phyloP scores from a whole-genome alignment of 495 filamentous ascomycete species.

The Penicillium canescens region DNA sequence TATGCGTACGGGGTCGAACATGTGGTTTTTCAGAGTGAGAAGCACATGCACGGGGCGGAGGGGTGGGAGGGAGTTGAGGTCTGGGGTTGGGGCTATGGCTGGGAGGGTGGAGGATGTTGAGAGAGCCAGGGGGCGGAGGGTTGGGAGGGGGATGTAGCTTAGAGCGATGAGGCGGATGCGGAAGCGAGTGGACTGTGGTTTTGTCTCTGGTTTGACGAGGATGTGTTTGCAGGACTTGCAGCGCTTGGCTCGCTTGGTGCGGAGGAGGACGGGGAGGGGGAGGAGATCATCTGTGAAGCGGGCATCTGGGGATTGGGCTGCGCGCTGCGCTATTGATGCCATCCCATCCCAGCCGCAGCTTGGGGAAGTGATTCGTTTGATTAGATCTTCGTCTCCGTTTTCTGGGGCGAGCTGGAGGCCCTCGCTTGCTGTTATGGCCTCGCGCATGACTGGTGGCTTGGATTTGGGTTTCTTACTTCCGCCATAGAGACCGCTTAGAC shows the following conservation, averaged over 20 bases:
- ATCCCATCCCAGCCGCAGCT: slow-evolving; percentile 56
- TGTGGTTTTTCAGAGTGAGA: slow-evolving; percentile 86
- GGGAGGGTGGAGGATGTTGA: slow-evolving; percentile 22
- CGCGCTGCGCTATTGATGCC: slow-evolving; percentile 52
- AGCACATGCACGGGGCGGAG: slow-evolving; percentile 76
- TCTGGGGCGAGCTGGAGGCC: slow-evolving; percentile 60
- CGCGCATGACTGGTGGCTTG: slow-evolving; percentile 72
- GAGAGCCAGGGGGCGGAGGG: slow-evolving; percentile 63
- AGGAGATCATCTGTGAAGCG: slow-evolving; percentile 68
- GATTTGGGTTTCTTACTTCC: slow-evolving; percentile 66
- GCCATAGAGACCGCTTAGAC: slow-evolving; percentile 43
- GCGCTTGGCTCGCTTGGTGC: slow-evolving; percentile 90
- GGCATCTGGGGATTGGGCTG: slow-evolving; percentile 46
- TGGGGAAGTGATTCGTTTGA: slow-evolving; percentile 44
- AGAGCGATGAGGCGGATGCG: slow-evolving; percentile 85
- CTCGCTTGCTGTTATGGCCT: slow-evolving; percentile 67
- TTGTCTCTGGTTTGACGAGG: slow-evolving; percentile 90
- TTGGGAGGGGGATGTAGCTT: slow-evolving; percentile 82
- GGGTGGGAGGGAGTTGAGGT: slow-evolving; percentile 58
- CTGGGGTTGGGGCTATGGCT: slow-evolving; percentile 27
- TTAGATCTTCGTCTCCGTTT: slow-evolving; percentile 46
- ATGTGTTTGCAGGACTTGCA: slow-evolving; percentile 93
- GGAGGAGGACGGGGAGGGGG: slow-evolving; percentile 76
- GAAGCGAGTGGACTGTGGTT: slow-evolving; percentile 81
- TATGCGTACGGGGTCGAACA: slow-evolving; percentile 86